A percentile compares a stretch with the other conserved stretches of the same genome.
These are phyloP conservation scores for Hansenula anomala DNA, from an alignment of 1,139 yeast genomes.

Conservation along the genomic window DNA sequence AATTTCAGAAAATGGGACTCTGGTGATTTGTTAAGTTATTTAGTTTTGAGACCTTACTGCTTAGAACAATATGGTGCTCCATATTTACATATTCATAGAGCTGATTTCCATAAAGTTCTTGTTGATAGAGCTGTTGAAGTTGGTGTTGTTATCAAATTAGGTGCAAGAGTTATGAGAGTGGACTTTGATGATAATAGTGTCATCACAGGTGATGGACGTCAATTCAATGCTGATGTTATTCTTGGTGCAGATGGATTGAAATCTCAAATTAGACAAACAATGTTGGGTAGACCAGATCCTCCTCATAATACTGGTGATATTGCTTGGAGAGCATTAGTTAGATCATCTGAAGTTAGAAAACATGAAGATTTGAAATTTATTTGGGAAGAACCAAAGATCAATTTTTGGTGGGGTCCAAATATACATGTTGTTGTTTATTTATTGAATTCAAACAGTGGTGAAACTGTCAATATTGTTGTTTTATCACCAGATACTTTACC, in stretches of 20 bases:
- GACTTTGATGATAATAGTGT: constrained; percentile 21
- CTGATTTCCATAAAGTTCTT: constrained; percentile 26
- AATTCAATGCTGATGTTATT: constrained; percentile 28
- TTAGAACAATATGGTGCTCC: constrained; percentile 21
- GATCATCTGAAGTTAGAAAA: constrained; percentile 19
- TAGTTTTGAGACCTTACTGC: constrained; percentile 12
- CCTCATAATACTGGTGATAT: constrained; percentile 26
- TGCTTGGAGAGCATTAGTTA: constrained; percentile 26
- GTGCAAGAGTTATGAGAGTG: constrained; percentile 25
- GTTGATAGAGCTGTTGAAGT: constrained; percentile 24
- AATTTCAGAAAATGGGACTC: constrained; percentile 25
- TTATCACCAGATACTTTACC: constrained; percentile 26
- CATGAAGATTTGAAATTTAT: constrained; percentile 25
- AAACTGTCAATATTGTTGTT: constrained; percentile 18
- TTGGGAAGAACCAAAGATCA: constrained; percentile 25
- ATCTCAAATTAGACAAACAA: constrained; percentile 20
- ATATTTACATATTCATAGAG: constrained; percentile 27
- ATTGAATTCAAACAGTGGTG: constrained; percentile 22
- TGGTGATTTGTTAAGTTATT: constrained; percentile 16
- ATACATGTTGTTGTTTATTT: constrained; percentile 30
- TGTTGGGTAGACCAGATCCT: constrained; percentile 19
- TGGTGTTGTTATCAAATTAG: constrained; percentile 21
- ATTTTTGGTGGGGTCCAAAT: constrained; percentile 31
- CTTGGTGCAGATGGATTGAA: constrained; percentile 37
- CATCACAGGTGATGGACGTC: constrained; percentile 22